phyloP scores from a whole-genome alignment of 495 filamentous ascomycete genomes.

The Beverwykella pulmonaria region DNA sequence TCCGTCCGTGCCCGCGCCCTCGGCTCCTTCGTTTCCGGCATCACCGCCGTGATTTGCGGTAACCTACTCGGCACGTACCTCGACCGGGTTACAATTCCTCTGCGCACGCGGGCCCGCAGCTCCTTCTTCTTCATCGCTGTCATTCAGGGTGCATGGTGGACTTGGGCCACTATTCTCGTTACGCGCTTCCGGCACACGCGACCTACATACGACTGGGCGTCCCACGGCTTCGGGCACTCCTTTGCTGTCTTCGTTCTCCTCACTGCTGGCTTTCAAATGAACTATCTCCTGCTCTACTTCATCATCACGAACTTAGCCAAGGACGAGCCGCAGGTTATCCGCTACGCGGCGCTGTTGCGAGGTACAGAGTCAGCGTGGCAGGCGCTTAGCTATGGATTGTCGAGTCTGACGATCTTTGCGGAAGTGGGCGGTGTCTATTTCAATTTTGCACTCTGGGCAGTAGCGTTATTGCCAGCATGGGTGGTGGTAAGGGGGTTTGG shows the following conservation, averaged over 20 bases:
- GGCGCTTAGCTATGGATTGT: slow-evolving; percentile 63
- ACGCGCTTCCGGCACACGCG: slow-evolving; percentile 55
- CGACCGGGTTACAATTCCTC: slow-evolving; percentile 53
- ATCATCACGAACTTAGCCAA: slow-evolving; percentile 61
- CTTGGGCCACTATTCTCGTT: slow-evolving; percentile 61
- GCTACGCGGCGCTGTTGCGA: slow-evolving; percentile 62
- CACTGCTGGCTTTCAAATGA: slow-evolving; percentile 63
- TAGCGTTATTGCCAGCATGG: slow-evolving; percentile 63
- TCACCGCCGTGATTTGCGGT: slow-evolving; percentile 60
- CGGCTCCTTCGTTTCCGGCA: slow-evolving; percentile 62
- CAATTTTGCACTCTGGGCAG: slow-evolving; percentile 64
- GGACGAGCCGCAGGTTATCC: slow-evolving; percentile 59
- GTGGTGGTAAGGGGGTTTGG: slow-evolving; percentile 59
- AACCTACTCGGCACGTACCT: slow-evolving; percentile 61
- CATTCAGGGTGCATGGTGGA: slow-evolving; percentile 63
- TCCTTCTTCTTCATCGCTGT: slow-evolving; percentile 53
- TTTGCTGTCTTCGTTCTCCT: slow-evolving; percentile 63
- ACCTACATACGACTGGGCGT: slow-evolving; percentile 61
- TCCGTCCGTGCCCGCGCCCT: slow-evolving; percentile 63
- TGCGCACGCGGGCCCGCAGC: slow-evolving; percentile 51
- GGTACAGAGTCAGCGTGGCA: slow-evolving; percentile 66
- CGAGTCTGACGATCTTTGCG: slow-evolving; percentile 59
- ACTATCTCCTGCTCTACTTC: slow-evolving; percentile 69
- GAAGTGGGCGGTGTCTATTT: slow-evolving; percentile 62
- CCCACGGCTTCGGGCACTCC: slow-evolving; percentile 57